Evolutionary conservation across 2,329 filamentous ascomycete genomes (phyloP), one percentile per base, ranked within the genome.

Genomic region (Kalmusia sp.): DNA sequence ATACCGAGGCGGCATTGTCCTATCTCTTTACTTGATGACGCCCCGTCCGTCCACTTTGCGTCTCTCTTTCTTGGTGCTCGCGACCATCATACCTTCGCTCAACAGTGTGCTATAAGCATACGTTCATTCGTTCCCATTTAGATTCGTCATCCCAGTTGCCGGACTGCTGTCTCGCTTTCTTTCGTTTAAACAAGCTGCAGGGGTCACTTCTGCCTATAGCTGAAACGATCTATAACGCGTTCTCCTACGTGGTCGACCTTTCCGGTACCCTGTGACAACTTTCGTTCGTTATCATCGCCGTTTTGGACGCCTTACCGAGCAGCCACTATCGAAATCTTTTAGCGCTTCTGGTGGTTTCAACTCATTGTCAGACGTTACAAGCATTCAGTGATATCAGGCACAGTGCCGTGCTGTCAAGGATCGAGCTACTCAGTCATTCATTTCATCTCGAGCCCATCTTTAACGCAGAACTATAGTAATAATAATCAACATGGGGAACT

Each of bases 71-170:
- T 37, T 12, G 15, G 58, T 57, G 57, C 67, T 55, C 46, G 55
- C 54, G 49, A 62, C 59, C 14, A 31, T 60, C 58, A 44, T 49
- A 62, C 57, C 43, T 64, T 63, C 34, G 30, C 46, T 53, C 19
- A 40, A 49, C 51, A 59, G 68, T 71, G 70, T 71, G 68, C 58
- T 38, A 56, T 51, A 46, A 47, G 45, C 68, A 71, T 66, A 72
- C 69, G 68, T 73, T 67, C 70, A 62, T 51, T 73, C 70, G 27
- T 71, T 73, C 52, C 22, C 28, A 15, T 37, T 48, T 4, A 38
- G 24, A 34, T 50, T 37, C 22, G 14, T n/a, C 35, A 17, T 34
- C 31, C 28, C n/a, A 27, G 30, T 28, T 40, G 46, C 50, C 31
- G 38, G 19, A 40, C 19, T 46, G 21, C 17, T 33, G 34, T 30